Conservation (phyloP, 257 asterid species). For the Nicotiana attenuata region DNA sequence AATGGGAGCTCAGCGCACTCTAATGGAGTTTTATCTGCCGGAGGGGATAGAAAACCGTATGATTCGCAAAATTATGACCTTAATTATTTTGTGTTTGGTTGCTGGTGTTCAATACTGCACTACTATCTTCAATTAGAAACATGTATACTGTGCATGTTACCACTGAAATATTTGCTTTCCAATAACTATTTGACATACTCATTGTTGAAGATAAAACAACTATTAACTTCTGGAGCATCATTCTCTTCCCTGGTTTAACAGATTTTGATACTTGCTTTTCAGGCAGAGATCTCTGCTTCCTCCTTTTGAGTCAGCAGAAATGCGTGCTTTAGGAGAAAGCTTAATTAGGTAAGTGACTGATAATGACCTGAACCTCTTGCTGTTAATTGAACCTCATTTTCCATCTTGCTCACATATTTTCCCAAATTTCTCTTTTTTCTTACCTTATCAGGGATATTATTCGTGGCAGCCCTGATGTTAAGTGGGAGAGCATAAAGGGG, state of each 20-base stretch:
- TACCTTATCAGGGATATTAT: slow-evolving; percentile 69
- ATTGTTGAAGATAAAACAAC: not conserved
- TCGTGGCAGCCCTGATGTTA: slow-evolving; percentile 90
- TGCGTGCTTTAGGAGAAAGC: slow-evolving; percentile 82
- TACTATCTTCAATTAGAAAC: not conserved
- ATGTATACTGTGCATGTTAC: not conserved
- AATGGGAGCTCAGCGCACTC: slow-evolving; percentile 26
- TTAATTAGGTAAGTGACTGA: slow-evolving; percentile 63
- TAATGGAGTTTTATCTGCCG: slow-evolving; percentile 51
- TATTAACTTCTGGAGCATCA: slow-evolving; percentile 1
- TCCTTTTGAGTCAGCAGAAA: slow-evolving; percentile 89
- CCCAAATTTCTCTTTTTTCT: not conserved
- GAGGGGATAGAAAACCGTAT: slow-evolving; percentile 58
- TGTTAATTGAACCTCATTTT: slow-evolving; percentile 15
- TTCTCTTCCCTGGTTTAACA: slow-evolving; percentile 10
- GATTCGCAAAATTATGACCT: slow-evolving; percentile 11
- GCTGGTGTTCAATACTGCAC: not conserved
- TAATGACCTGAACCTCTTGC: not conserved
- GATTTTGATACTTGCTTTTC: slow-evolving; percentile 31
- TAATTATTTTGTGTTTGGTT: not conserved
- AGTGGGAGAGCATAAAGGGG: slow-evolving; percentile 86
- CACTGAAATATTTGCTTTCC: not conserved
- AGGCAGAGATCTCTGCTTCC: slow-evolving; percentile 81
- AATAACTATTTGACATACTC: not conserved
- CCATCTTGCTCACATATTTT: slow-evolving; percentile 12